These are phyloP conservation scores for Rhododendron simsii DNA, from an alignment of 148 eudicot species.

Conservation along the genomic window DNA sequence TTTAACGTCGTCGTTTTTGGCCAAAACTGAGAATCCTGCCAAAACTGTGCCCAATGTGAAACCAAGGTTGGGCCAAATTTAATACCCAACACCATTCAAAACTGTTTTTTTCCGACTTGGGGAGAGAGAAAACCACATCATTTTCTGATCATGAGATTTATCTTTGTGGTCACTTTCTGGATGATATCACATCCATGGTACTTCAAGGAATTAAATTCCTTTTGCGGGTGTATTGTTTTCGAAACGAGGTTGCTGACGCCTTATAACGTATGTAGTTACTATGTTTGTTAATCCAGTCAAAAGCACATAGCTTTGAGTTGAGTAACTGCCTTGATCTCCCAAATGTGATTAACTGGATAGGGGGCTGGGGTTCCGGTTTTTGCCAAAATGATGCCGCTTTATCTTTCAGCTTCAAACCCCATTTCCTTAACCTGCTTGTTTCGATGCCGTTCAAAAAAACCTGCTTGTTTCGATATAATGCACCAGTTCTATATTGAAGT, in stretches of 20 bases:
- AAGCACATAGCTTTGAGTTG: not conserved
- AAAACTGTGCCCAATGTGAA: not conserved
- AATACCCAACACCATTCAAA: not conserved
- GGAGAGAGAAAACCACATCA: not conserved
- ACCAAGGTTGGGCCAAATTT: not conserved
- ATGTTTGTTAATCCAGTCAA: not conserved
- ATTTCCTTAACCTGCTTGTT: not conserved
- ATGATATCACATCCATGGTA: not conserved
- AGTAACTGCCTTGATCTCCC: not conserved
- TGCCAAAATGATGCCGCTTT: not conserved
- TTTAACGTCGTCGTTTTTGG: not conserved
- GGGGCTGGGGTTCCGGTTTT: not conserved
- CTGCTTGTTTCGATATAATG: not conserved
- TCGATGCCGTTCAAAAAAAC: no score
- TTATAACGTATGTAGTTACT: not conserved
- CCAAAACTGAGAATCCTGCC: not conserved
- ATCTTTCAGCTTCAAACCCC: not conserved
- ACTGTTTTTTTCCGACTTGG: not conserved
- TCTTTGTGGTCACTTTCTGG: not conserved
- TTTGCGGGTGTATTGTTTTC: not conserved
- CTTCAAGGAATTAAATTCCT: not conserved
- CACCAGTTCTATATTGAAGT: not conserved
- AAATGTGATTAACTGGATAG: not conserved
- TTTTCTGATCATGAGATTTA: not conserved
- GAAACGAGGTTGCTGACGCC: not conserved